These are phyloP conservation scores for Fusarium heterosporum DNA, from an alignment of 2,329 filamentous ascomycete species.

Conservation along the genomic window DNA sequence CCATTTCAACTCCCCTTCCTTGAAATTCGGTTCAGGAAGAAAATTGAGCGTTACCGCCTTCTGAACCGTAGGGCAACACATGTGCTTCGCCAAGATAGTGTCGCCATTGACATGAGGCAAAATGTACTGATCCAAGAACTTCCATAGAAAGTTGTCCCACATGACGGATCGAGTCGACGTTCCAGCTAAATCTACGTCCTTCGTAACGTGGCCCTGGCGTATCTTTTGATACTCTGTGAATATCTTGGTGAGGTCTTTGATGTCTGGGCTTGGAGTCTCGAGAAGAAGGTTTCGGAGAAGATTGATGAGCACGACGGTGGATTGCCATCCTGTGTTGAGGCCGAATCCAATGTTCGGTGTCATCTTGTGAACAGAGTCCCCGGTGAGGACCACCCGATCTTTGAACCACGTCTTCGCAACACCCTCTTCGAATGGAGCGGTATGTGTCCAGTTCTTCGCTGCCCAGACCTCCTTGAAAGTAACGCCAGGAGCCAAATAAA, in stretches of 20 bases:
- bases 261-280: neutral
- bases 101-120: constrained; percentile 32
- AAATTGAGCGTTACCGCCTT: constrained; percentile 29
- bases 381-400: constrained; percentile 33
- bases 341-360: constrained; percentile 37
- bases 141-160: constrained; percentile 32
- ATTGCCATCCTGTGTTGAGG: constrained; percentile 38
- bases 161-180: constrained; percentile 23
- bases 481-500: constrained; percentile 1
- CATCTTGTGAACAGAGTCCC: constrained; percentile 38
- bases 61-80: constrained; percentile 29
- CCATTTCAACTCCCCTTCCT: constrained; percentile 24
- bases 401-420: constrained; percentile 28
- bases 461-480: constrained; percentile 25
- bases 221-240: constrained; percentile 21
- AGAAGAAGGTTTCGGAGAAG: constrained; percentile 11
- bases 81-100: constrained; percentile 23
- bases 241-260: neutral
- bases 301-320: constrained; percentile 25
- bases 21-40: constrained; percentile 29
- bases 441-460: constrained; percentile 18
- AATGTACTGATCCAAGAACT: constrained; percentile 25
- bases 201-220: neutral
- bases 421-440: constrained; percentile 29
- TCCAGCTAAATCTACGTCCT: constrained; percentile 23